Conservation (phyloP, 2,329 filamentous ascomycete genomes). For the Sporothrix inflata region DNA sequence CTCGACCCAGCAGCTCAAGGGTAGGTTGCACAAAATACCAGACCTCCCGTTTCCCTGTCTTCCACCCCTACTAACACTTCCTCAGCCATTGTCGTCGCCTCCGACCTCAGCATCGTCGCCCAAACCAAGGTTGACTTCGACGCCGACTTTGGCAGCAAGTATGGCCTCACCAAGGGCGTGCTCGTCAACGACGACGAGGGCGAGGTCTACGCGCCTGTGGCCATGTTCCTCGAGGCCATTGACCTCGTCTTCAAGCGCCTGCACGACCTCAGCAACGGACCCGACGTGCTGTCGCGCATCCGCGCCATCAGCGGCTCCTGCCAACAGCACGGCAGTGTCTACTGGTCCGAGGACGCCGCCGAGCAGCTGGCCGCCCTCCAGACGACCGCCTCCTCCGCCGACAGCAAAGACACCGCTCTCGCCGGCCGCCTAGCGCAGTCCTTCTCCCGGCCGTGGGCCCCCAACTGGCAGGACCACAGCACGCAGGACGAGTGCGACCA, state of each 20-base stretch:
- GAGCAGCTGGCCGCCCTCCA: constrained; percentile 60
- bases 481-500: constrained; percentile 89
- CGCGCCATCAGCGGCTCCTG: constrained; percentile 87
- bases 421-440: constrained; percentile 72
- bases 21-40: constrained; percentile 47
- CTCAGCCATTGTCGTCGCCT: constrained; percentile 78
- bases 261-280: constrained; percentile 67
- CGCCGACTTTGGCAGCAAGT: constrained; percentile 71
- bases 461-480: constrained; percentile 98
- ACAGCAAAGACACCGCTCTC: constrained; percentile 62
- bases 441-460: constrained; percentile 83
- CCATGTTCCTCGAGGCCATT: constrained; percentile 91
- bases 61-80: background rate
- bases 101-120: constrained; percentile 76
- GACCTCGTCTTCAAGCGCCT: constrained; percentile 81
- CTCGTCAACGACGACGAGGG: constrained; percentile 77
- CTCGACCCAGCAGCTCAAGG: constrained; percentile 96
- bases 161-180: constrained; percentile 87
- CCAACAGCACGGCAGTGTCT: constrained; percentile 97
- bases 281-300: constrained; percentile 63
- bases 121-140: constrained; percentile 96
- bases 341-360: constrained; percentile 78
- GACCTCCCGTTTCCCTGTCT: background rate
- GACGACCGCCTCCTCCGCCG: constrained; percentile 42
- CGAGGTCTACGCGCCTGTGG: constrained; percentile 90